phyloP scores from a whole-genome alignment of 2,329 filamentous ascomycete species.

The Chaetomiaceae sp. region DNA sequence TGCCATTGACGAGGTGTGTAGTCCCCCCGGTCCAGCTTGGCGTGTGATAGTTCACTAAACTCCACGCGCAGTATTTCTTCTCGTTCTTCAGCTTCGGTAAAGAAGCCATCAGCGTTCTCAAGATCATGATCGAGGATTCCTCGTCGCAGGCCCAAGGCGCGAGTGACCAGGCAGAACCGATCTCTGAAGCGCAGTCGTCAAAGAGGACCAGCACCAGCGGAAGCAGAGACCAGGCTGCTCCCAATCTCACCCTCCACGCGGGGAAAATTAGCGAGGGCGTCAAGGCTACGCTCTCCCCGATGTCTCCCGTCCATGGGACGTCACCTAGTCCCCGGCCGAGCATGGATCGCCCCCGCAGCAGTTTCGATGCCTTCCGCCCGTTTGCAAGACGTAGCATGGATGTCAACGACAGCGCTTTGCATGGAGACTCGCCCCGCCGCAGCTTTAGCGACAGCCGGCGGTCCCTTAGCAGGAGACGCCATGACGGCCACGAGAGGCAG shows the following conservation, averaged over 20 bases:
- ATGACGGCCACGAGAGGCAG: conserved; percentile 46
- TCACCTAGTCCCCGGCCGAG: conserved; percentile 51
- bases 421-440: conserved; percentile 44
- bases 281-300: conserved; percentile 55
- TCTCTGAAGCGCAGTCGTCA: conserved; percentile 17
- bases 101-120: conserved; percentile 76
- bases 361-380: conserved; percentile 49
- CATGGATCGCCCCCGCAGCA: conserved; percentile 47
- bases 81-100: conserved; percentile 86
- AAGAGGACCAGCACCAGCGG: conserved; percentile 18
- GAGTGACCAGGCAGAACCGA: conserved; percentile 18
- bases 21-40: too few species aligned
- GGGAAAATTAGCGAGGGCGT: conserved; percentile 51
- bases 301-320: conserved; percentile 40
- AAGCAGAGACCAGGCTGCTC: conserved; percentile 9
- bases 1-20: conserved; percentile 80
- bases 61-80: conserved; percentile 71
- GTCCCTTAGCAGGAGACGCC: conserved; percentile 45
- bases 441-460: conserved; percentile 59
- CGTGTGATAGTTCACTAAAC: too few species aligned
- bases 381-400: conserved; percentile 50
- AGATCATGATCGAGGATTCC: conserved; percentile 64
- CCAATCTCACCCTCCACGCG: conserved; percentile 26
- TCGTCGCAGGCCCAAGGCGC: conserved; percentile 40
- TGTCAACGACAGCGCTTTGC: conserved; percentile 36